Evolutionary conservation across 2,329 filamentous ascomycete species (phyloP).

Genomic region (Aspergillus nomiae): DNA sequence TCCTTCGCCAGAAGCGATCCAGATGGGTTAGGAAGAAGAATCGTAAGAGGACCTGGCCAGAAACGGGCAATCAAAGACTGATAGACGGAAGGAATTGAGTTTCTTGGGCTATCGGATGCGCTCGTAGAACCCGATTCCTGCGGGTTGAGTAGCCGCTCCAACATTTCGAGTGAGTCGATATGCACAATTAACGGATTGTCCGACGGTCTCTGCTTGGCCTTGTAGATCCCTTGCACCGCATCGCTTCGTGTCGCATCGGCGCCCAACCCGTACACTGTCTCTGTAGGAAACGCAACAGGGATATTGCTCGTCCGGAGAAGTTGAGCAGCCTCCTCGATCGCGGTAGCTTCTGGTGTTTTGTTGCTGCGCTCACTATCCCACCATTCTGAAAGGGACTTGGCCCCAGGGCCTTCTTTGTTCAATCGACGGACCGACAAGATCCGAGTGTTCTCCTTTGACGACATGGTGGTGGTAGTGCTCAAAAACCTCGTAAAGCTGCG

Average conservation of each 20-base stretch:
- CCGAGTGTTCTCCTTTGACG: slow-evolving; percentile 29
- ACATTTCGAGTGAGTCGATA: slow-evolving; percentile 76
- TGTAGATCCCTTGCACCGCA: slow-evolving; percentile 89
- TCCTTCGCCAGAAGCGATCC: slow-evolving; percentile 77
- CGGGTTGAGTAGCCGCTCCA: slow-evolving; percentile 62
- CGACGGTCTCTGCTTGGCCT: slow-evolving; percentile 83
- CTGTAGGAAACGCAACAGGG: slow-evolving; percentile 93
- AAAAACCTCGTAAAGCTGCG: slow-evolving; percentile 29
- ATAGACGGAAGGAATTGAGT: slow-evolving; percentile 72
- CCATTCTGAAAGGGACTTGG: slow-evolving; percentile 39
- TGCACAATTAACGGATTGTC: slow-evolving; percentile 97
- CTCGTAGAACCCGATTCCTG: slow-evolving; percentile 26
- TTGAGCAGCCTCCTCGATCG: slow-evolving; percentile 66
- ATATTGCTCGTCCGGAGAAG: slow-evolving; percentile 66
- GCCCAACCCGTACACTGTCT: slow-evolving; percentile 96
- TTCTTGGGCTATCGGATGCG: slow-evolving; percentile 32
- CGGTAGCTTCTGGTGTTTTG: slow-evolving; percentile 49
- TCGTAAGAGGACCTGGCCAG: slow-evolving; percentile 94
- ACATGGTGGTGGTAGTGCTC: slow-evolving; percentile 25
- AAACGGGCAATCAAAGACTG: slow-evolving; percentile 74
- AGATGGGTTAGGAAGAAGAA: slow-evolving; percentile 77
- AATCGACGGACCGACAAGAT: slow-evolving; percentile 42
- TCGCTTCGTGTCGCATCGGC: slow-evolving; percentile 86
- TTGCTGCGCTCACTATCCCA: slow-evolving; percentile 40
- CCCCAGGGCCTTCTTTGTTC: slow-evolving; percentile 35